A percentile compares a stretch with the other conserved stretches of the same genome.
phyloP scores from a whole-genome alignment of 257 asterid genomes.

The Solanum ahanhuiri region DNA sequence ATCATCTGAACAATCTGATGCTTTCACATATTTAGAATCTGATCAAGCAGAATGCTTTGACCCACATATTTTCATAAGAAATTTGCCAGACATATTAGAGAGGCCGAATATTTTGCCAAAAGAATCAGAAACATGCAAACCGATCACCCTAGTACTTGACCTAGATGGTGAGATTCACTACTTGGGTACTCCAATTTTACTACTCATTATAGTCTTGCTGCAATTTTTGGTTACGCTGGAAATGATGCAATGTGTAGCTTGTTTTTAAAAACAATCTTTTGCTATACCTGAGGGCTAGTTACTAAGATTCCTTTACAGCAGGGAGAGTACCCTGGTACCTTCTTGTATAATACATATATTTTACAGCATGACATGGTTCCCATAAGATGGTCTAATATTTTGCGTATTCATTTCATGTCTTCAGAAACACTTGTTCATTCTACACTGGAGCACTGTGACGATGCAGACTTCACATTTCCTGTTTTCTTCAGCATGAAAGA shows the following conservation, averaged over 20 bases:
- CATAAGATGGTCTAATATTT: neutral
- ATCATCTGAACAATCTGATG: conserved; percentile 34
- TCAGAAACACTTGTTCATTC: conserved; percentile 99
- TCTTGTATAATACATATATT: neutral
- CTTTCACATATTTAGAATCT: conserved; percentile 30
- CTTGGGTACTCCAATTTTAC: neutral
- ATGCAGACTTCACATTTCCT: conserved; percentile 83
- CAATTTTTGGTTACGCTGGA: neutral
- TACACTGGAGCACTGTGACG: conserved; percentile 61
- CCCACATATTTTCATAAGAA: conserved; percentile 76
- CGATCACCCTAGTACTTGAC: conserved; percentile 78
- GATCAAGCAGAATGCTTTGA: conserved; percentile 70
- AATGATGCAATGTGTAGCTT: neutral
- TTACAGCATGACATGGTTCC: neutral
- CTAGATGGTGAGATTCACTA: conserved; percentile 63
- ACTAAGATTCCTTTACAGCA: neutral
- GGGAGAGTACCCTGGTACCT: neutral
- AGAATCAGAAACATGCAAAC: conserved; percentile 33
- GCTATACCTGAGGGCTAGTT: neutral
- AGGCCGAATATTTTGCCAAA: conserved; percentile 28
- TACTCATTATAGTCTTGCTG: neutral
- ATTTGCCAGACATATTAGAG: conserved; percentile 54
- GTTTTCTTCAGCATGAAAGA: conserved; percentile 87
- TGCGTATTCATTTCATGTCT: conserved; percentile 11
- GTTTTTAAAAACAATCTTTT: neutral